Base-by-base conservation (phyloP, 140 eudicot genomes). In the Oenanthe javanica region DNA sequence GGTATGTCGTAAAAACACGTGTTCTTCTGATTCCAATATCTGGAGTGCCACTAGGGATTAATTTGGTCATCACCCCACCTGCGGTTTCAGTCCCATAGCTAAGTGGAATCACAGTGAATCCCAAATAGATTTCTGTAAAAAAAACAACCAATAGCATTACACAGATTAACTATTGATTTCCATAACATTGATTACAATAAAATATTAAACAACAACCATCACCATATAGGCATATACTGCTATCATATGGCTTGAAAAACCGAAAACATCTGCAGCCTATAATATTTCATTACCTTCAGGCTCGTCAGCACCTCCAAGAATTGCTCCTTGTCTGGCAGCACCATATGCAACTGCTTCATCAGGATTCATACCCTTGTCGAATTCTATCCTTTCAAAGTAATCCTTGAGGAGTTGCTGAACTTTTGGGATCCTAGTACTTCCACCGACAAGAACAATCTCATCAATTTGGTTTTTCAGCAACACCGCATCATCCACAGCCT, bases 1-100 rank as follows among this genome's bases (percentile, higher is more conserved):
- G 82, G 77, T 81, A 74, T 13, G 85, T 85, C 19, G 81, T 70
- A 77, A 85, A 81, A 36, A 63, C 9, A 15, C 63, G 85, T 23
- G 85, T 78, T 31, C 75, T 85, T 77, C 64, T 82, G 36, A 69
- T 84, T 19, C 36, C 36, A 31, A 31, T 31, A 71, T 10, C 15
- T 9, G 18, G 43, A 72, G 11, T 11, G 42, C 13, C 13, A 19
- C 57, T 46, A 9, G 55, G 57, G 55, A 74, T n/a, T 18, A 74
- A n/a, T 12, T 46, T 21, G 0, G 59, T 74, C 57, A 73, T 47
- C 40, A 73, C 15, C 54, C 77, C 77, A 3, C 36, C 77, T 2
- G 7, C 36, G 25, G 77, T 73, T 47, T 73, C 77, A 19, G 46
- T n/a, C 11, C 77, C 77, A 23, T 19, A 10, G 47, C 55, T 73